These are phyloP conservation scores for Sophora flavescens DNA, from an alignment of 306 rosid genomes.

Conservation along the genomic window DNA sequence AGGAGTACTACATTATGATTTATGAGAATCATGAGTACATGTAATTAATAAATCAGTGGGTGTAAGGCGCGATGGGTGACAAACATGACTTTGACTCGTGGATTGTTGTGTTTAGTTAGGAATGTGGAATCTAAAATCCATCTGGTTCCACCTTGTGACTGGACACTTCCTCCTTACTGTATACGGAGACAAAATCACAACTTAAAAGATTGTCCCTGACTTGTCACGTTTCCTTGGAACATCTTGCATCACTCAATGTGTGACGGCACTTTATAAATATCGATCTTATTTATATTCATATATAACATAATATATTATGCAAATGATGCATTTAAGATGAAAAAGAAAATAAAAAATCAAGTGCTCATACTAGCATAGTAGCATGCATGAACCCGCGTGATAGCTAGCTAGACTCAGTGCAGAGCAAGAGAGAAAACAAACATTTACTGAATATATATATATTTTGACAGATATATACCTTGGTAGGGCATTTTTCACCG, in stretches of 20 bases:
- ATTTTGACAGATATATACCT: constrained; percentile 52
- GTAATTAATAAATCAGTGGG: too few relatives aligned
- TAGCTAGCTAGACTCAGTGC: too few relatives aligned
- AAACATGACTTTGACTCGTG: constrained; percentile 37
- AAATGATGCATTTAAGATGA: too few relatives aligned
- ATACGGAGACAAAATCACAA: constrained; percentile 40
- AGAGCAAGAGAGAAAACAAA: neutral
- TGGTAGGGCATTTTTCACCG: constrained; percentile 98
- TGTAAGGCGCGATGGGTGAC: neutral
- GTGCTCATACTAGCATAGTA: too few relatives aligned
- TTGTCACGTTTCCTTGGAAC: constrained; percentile 54
- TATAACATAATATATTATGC: too few relatives aligned
- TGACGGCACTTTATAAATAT: too few relatives aligned
- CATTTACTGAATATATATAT: neutral
- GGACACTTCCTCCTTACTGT: constrained; percentile 34
- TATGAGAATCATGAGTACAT: too few relatives aligned
- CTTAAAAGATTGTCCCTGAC: constrained; percentile 39
- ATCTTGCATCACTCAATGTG: constrained; percentile 6
- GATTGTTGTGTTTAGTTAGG: constrained; percentile 13
- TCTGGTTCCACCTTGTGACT: constrained; percentile 22
- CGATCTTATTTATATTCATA: too few relatives aligned
- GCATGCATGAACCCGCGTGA: too few relatives aligned
- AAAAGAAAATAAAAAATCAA: too few relatives aligned
- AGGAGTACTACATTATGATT: too few relatives aligned
- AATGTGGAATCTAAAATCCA: neutral